Conservation (phyloP, 2,329 filamentous ascomycete species). For the Colletotrichum tropicale region DNA sequence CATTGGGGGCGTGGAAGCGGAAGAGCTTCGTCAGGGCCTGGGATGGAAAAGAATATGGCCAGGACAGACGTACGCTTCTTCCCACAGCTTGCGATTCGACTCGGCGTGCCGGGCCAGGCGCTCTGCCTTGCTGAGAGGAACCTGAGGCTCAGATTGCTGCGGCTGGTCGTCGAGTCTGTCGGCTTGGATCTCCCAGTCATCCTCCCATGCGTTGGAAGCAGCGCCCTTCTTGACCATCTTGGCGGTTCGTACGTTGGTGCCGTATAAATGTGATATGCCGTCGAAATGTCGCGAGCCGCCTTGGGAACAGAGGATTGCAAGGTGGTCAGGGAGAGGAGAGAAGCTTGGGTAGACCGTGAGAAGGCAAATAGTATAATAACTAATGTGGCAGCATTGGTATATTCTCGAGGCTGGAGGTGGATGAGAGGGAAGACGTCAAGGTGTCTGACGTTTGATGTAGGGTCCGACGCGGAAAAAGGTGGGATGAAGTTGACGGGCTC, state of each 20-base stretch:
- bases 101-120: conserved; percentile 81
- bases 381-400: conserved; percentile 8
- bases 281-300: not conserved
- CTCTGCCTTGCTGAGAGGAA: conserved; percentile 72
- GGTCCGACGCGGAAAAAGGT: not conserved
- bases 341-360: not conserved
- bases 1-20: not conserved
- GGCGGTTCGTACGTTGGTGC: not conserved
- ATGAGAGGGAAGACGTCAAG: not conserved
- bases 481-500: conserved; percentile 3
- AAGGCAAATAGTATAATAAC: not conserved
- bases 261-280: not conserved
- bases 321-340: not conserved
- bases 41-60: not conserved
- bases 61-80: conserved; percentile 72
- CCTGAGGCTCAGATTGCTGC: conserved; percentile 37
- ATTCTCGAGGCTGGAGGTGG: not conserved
- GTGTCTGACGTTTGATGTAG: not conserved
- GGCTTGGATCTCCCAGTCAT: conserved; percentile 85
- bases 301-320: not conserved
- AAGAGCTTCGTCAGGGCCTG: not conserved
- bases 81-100: conserved; percentile 85
- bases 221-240: conserved; percentile 53
- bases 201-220: conserved; percentile 83
- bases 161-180: conserved; percentile 56